Base-by-base conservation (phyloP, 2,329 filamentous ascomycete species). In the Claviceps pusilla region DNA sequence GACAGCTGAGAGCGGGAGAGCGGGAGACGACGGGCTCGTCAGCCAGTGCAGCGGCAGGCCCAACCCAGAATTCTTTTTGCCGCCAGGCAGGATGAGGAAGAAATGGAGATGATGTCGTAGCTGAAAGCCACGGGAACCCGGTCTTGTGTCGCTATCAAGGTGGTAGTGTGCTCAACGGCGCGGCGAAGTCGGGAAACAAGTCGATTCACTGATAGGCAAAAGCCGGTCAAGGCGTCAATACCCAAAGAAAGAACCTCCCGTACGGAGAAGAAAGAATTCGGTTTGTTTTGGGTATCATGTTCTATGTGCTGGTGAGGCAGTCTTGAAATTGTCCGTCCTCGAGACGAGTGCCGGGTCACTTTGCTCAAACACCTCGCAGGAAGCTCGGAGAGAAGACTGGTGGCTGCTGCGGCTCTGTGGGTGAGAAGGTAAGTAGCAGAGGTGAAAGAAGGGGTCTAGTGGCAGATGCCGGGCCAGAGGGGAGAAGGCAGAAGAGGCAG, bases 181-280 rank as follows among this genome's bases (percentile, higher is more conserved):
- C 28, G 3, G 33, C n/a, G 10, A 48, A 48, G 14, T n/a, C 35
- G 29, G 28, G 28, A 19, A 14, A 48, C 33, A 31, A 31, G 53
- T 43, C 28, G 14, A 39, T 41, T 35, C 14, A 39, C 29, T 24
- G 46, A 37, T 31, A 37, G n/a, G 46, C 37, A 16, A 16, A 41
- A 33, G 48, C 54, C 50, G 65, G 66, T 71, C 69, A 71, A 61
- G 68, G 68, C 58, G 68, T 68, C 61, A 64, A 59, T 57, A 66
- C 63, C 68, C 68, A 66, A 58, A 68, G 68, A 56, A 68, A 62
- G 56, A 71, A 67, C 59, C 69, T 71, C 69, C 69, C 64, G 60
- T 63, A 64, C 61, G 69, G 67, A 70, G 68, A 70, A 63, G 64
- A 64, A 62, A 62, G 65, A 63, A 66, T 64, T 55, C 66, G 65